Evolutionary conservation across 495 filamentous ascomycete genomes (phyloP), one percentile per base, ranked within the genome.

Genomic region (Aspergillus carlsbadensis): DNA sequence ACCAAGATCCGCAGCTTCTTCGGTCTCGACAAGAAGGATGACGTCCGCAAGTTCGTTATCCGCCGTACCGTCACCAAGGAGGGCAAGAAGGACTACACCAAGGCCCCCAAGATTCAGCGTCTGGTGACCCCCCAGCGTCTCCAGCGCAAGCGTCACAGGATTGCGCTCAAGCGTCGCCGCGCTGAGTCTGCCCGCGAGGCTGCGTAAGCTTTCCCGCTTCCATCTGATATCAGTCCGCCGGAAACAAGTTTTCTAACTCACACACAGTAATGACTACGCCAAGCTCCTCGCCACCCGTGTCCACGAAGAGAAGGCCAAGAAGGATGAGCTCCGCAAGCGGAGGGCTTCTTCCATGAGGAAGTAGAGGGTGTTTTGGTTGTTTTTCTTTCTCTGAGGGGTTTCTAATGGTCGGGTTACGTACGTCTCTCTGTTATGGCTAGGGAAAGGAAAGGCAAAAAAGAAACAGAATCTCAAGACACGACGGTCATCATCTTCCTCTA

Each of bases 21-120:
- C 81, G 84, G 90, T 78, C 87, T 98, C 84, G 88, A 85, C 87
- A 97, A 97, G 90, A 91, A 97, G 82, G 94, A 98, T 81, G 94
- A 98, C 89, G 94, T 98, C 87, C 81, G 92, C 83, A 96, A 97
- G 80, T 98, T 95, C 84, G 94, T 98, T 75, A 96, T 98, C 73
- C 95, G 94, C 70, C 95, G 94, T 75, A 95, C 96, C 74, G 87
- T 98, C 72, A 96, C 96, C 87, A 85, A 82, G 65, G 93, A 97
- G 84, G 92, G 90, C 83, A 92, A 92, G 86, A 87, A 88, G 80
- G 75, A 92, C 60, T 97, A 98, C 85, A 98, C 93, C 88, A 98
- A 98, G 87, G 94, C 94, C 70, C 93, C 94, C 70, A 90, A 89
- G 81, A 98, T 98, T 81, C 94, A 98, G 84, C 90, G 94, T 73